These are phyloP conservation scores for Acanthochlamys bracteata DNA, from an alignment of 106 monocot species.

Conservation along the genomic window DNA sequence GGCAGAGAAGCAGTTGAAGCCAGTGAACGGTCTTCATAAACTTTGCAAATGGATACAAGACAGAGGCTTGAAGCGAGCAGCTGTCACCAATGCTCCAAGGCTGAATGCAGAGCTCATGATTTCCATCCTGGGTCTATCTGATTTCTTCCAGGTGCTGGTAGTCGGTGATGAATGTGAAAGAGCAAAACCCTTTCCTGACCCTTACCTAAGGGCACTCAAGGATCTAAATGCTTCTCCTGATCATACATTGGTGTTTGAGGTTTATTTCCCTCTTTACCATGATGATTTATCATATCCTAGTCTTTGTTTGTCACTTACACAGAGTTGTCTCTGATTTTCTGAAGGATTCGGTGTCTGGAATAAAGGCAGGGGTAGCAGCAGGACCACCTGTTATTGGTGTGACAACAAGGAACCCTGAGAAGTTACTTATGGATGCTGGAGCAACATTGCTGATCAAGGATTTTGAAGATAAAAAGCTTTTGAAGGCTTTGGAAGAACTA, in stretches of 20 bases:
- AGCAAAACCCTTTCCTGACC: slow-evolving; percentile 78
- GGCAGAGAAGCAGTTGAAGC: slow-evolving; percentile 41
- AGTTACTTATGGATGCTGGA: slow-evolving; percentile 41
- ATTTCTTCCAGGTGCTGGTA: slow-evolving; percentile 70
- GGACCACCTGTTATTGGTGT: slow-evolving; percentile 70
- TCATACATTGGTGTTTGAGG: slow-evolving; percentile 79
- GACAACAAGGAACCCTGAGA: slow-evolving; percentile 56
- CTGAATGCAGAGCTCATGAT: slow-evolving; percentile 85
- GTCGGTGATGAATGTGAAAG: slow-evolving; percentile 66
- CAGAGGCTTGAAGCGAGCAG: slow-evolving; percentile 57
- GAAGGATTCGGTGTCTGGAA: slow-evolving; percentile 72
- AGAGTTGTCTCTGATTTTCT: not conserved
- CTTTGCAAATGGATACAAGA: slow-evolving; percentile 68
- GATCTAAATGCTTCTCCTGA: slow-evolving; percentile 47
- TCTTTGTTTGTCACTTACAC: not conserved
- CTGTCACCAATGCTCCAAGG: slow-evolving; percentile 83
- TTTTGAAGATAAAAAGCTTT: slow-evolving; percentile 72
- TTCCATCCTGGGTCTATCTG: slow-evolving; percentile 54
- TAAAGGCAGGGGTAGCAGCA: slow-evolving; percentile 86
- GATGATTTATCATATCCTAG: not conserved
- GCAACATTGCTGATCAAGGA: slow-evolving; percentile 60
- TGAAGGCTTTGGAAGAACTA: slow-evolving; percentile 47
- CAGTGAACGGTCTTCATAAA: slow-evolving; percentile 53
- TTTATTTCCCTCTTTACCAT: slow-evolving; percentile 7
- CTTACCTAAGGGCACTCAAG: slow-evolving; percentile 62